Conservation (phyloP, 805 yeast species). For the Tetrapisispora phaffii region DNA sequence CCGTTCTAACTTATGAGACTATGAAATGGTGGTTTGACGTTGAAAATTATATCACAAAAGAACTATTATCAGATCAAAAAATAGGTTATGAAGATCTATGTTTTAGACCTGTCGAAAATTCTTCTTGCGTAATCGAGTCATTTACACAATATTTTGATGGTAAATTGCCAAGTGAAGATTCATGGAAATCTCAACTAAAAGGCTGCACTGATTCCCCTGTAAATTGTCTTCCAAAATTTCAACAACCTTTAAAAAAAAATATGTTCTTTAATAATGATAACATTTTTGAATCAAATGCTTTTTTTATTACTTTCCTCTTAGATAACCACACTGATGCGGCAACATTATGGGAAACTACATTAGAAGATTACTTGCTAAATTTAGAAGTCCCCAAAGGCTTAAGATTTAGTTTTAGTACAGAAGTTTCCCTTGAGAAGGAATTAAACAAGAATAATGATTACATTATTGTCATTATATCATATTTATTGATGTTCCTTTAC, state of each 20-base stretch:
- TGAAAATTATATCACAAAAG: conserved; percentile 43
- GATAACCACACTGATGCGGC: conserved; percentile 42
- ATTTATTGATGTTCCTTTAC: conserved; percentile 76
- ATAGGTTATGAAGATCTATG: conserved; percentile 56
- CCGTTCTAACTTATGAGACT: conserved; percentile 59
- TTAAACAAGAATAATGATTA: conserved; percentile 73
- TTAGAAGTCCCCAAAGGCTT: conserved; percentile 51
- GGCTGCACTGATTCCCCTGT: conserved; percentile 75
- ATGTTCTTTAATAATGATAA: conserved; percentile 57
- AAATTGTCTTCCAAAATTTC: conserved; percentile 79
- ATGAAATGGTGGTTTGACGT: conserved; percentile 84
- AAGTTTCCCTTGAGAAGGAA: conserved; percentile 75
- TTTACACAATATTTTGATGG: conserved; percentile 83
- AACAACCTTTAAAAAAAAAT: conserved; percentile 73
- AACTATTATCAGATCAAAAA: conserved; percentile 25
- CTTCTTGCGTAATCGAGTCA: conserved; percentile 72
- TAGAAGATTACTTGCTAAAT: conserved; percentile 45
- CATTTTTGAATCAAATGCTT: conserved; percentile 54
- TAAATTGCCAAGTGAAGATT: conserved; percentile 34
- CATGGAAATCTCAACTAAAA: conserved; percentile 47
- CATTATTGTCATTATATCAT: conserved; percentile 60
- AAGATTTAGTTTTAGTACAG: conserved; percentile 67
- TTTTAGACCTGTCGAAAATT: conserved; percentile 69
- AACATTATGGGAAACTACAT: conserved; percentile 55
- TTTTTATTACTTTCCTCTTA: conserved; percentile 65